Evolutionary conservation across 1,284 basidiomycete genomes (phyloP).

Genomic region (Schizophyllum commune): DNA sequence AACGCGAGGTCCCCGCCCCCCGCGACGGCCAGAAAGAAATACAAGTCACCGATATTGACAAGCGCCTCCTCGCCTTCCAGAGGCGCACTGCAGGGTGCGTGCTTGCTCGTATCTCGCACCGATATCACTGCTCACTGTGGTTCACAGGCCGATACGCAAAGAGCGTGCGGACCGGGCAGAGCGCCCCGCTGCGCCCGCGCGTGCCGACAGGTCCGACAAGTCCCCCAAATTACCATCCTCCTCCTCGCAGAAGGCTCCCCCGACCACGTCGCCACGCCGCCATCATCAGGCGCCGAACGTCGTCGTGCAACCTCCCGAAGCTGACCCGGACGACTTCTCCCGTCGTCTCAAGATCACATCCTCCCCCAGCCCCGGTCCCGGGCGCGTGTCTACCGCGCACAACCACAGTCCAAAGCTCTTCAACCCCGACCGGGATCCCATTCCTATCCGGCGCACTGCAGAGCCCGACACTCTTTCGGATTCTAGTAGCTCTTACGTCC

Average conservation of each 20-base stretch:
- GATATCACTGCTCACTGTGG: slow-evolving; percentile 6
- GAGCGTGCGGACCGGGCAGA: slow-evolving; percentile 35
- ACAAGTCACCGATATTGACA: slow-evolving; percentile 58
- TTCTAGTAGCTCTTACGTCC: slow-evolving; percentile 41
- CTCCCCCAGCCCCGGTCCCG: slow-evolving; percentile 34
- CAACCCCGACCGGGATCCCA: slow-evolving; percentile 64
- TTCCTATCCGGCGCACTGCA: slow-evolving; percentile 49
- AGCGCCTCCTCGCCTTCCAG: slow-evolving; percentile 57
- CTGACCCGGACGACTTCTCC: slow-evolving; percentile 63
- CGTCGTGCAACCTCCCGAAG: slow-evolving; percentile 16
- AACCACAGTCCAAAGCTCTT: slow-evolving; percentile 43
- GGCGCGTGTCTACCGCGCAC: slow-evolving; percentile 21
- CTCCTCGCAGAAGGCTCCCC: slow-evolving; percentile 17
- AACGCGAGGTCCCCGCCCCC: slow-evolving; percentile 20
- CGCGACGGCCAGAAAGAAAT: slow-evolving; percentile 20
- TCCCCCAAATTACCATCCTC: slow-evolving; percentile 20
- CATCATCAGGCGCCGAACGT: not conserved
- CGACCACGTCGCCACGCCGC: not conserved
- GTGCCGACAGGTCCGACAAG: slow-evolving; percentile 16
- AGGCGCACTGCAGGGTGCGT: slow-evolving; percentile 55
- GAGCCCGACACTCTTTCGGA: slow-evolving; percentile 60
- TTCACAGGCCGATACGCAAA: not conserved
- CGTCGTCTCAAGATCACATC: slow-evolving; percentile 59
- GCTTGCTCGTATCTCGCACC: slow-evolving; percentile 1
- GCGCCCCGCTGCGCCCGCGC: slow-evolving; percentile 22